Percentiles rank a stretch among this genome's conserved stretches.
Evolutionary conservation across 2,329 filamentous ascomycete genomes (phyloP).

Genomic region (Aspergillus sp.): DNA sequence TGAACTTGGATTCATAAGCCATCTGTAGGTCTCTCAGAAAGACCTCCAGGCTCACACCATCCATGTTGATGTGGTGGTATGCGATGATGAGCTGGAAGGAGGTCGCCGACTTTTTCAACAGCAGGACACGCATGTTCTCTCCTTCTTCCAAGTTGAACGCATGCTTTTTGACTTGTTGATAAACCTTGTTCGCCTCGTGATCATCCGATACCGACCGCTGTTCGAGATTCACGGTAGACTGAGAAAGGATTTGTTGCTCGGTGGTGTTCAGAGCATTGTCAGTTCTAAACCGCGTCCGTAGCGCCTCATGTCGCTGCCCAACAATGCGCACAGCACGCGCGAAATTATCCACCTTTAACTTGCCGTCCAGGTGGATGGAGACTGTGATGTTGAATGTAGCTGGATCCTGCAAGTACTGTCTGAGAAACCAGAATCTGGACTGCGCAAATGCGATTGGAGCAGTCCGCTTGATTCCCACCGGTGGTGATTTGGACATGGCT

Average conservation of each 20-base stretch:
- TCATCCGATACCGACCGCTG: not conserved
- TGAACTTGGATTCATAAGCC: conserved; percentile 30
- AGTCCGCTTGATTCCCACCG: not conserved
- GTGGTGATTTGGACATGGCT: too few species aligned
- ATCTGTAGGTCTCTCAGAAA: conserved; percentile 46
- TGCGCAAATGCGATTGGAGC: conserved; percentile 40
- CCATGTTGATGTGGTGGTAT: conserved; percentile 52
- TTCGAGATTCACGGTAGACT: not conserved
- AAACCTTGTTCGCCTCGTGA: not conserved
- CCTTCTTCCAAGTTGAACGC: conserved; percentile 40
- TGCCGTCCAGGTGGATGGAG: conserved; percentile 30
- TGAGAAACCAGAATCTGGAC: conserved; percentile 40
- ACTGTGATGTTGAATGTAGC: conserved; percentile 42
- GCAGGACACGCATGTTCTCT: conserved; percentile 22
- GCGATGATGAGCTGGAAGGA: conserved; percentile 43
- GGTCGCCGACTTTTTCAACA: conserved; percentile 14
- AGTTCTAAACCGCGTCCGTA: conserved; percentile 30
- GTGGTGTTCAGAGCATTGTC: conserved; percentile 17
- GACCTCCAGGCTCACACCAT: conserved; percentile 46
- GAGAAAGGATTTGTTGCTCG: not conserved
- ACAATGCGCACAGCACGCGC: conserved; percentile 32
- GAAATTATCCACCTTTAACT: conserved; percentile 28
- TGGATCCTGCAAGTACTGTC: conserved; percentile 27
- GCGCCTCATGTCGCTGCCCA: conserved; percentile 28
- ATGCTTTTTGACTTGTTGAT: conserved; percentile 11